phyloP scores from a whole-genome alignment of 345 rosid genomes.

The Aegle marmelos region DNA sequence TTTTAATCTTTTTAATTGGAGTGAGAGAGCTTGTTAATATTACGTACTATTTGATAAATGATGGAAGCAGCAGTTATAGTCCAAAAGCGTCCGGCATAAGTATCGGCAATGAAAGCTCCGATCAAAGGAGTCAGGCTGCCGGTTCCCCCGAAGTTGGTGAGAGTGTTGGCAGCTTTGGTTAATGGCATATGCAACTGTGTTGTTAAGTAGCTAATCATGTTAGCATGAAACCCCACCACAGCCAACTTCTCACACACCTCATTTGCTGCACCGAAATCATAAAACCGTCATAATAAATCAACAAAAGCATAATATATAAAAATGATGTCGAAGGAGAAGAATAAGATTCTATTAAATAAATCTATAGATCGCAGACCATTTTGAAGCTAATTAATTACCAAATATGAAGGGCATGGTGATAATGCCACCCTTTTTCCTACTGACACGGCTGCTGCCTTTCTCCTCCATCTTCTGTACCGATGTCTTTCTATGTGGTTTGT shows the following conservation, averaged over 20 bases:
- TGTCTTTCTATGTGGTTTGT: not conserved
- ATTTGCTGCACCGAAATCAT: slow-evolving; percentile 46
- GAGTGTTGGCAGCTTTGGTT: slow-evolving; percentile 92
- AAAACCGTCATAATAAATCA: not conserved
- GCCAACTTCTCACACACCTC: slow-evolving; percentile 91
- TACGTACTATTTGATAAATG: slow-evolving; percentile 61
- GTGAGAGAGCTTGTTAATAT: not conserved
- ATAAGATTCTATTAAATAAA: too few relatives aligned
- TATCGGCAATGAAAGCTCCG: slow-evolving; percentile 85
- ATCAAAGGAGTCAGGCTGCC: slow-evolving; percentile 77
- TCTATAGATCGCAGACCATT: not conserved
- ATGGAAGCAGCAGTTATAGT: slow-evolving; percentile 65
- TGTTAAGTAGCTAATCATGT: slow-evolving; percentile 89
- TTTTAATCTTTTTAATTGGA: too few relatives aligned
- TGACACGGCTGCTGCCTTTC: slow-evolving; percentile 31
- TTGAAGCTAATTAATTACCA: slow-evolving; percentile 23
- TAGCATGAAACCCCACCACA: slow-evolving; percentile 72
- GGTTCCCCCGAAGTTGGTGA: slow-evolving; percentile 85
- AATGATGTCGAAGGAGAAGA: not conserved
- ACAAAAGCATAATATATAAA: not conserved
- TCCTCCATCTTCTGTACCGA: slow-evolving; percentile 30
- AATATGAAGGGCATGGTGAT: slow-evolving; percentile 81
- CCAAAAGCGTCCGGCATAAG: slow-evolving; percentile 90
- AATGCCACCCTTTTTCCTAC: slow-evolving; percentile 51
- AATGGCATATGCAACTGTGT: slow-evolving; percentile 80